Evolutionary conservation across 805 yeast species (phyloP).

Genomic region (Geotrichum ghanense): DNA sequence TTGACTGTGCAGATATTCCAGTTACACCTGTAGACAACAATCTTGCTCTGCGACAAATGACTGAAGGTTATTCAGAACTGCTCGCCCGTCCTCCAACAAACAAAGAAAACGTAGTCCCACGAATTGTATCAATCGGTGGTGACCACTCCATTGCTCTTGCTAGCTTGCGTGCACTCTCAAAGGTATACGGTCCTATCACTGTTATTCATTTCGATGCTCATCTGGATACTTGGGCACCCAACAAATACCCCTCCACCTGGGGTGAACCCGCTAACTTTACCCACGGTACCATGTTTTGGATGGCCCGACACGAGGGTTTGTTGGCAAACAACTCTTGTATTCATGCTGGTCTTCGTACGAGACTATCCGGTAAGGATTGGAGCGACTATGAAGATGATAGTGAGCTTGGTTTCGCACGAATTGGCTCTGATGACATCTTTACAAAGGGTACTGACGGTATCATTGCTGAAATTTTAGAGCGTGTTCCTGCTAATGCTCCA

Average conservation of each 20-base stretch:
- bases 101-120: slow-evolving; percentile 33
- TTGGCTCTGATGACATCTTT: slow-evolving; percentile 67
- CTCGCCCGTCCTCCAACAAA: slow-evolving; percentile 24
- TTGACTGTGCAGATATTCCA: slow-evolving; percentile 63
- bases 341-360: slow-evolving; percentile 70
- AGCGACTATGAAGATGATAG: slow-evolving; percentile 59
- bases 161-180: slow-evolving; percentile 51
- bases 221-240: slow-evolving; percentile 76
- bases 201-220: slow-evolving; percentile 81
- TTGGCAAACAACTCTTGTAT: slow-evolving; percentile 43
- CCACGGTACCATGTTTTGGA: slow-evolving; percentile 83
- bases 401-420: slow-evolving; percentile 55
- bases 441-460: slow-evolving; percentile 51
- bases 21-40: slow-evolving; percentile 58
- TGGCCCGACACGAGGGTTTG: slow-evolving; percentile 61
- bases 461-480: slow-evolving; percentile 37
- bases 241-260: slow-evolving; percentile 69
- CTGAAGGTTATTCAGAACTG: slow-evolving; percentile 45
- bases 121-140: slow-evolving; percentile 67
- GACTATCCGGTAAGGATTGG: slow-evolving; percentile 48
- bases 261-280: slow-evolving; percentile 58
- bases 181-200: slow-evolving; percentile 54
- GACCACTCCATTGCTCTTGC: slow-evolving; percentile 73
- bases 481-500: slow-evolving; percentile 53
- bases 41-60: slow-evolving; percentile 53